A percentile compares a stretch with the other conserved stretches of the same genome.
phyloP scores from a whole-genome alignment of 768 basidiomycete genomes.

The Daedalea quercina region DNA sequence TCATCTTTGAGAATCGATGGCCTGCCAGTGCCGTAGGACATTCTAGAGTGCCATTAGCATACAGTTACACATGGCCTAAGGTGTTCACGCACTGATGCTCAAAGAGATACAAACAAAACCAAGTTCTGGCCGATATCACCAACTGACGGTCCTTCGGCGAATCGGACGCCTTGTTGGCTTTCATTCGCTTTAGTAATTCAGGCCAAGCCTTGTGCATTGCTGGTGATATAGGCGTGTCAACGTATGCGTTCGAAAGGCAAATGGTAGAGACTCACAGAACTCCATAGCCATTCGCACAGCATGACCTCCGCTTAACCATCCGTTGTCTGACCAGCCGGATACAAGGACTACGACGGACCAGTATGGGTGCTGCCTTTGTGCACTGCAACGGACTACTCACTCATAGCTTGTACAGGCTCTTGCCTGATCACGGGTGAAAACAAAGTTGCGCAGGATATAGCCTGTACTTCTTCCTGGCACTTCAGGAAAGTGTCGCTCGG shows the following conservation, averaged over 20 bases:
- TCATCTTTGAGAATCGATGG: slow-evolving; percentile 91
- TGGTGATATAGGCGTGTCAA: slow-evolving; percentile 19
- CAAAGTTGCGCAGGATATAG: slow-evolving; percentile 77
- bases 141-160: slow-evolving; percentile 67
- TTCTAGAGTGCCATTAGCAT: slow-evolving; percentile 34
- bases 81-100: slow-evolving; percentile 75
- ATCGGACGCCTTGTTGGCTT: slow-evolving; percentile 48
- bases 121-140: slow-evolving; percentile 77
- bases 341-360: slow-evolving; percentile 57
- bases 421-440: slow-evolving; percentile 80
- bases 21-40: slow-evolving; percentile 92
- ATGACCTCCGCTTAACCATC: slow-evolving; percentile 93
- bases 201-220: slow-evolving; percentile 94
- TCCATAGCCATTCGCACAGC: slow-evolving; percentile 98
- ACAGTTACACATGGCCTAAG: background rate
- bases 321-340: slow-evolving; percentile 92
- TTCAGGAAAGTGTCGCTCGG: slow-evolving; percentile 67
- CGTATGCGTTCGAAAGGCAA: background rate
- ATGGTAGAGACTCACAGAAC: slow-evolving; percentile 48
- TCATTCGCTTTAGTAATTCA: slow-evolving; percentile 70
- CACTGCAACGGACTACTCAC: slow-evolving; percentile 37
- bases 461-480: slow-evolving; percentile 79
- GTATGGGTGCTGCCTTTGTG: slow-evolving; percentile 1
- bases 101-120: slow-evolving; percentile 92
- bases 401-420: slow-evolving; percentile 93